Base-by-base conservation (phyloP, 805 yeast species). In the Cyberlindnera subsufficiens region DNA sequence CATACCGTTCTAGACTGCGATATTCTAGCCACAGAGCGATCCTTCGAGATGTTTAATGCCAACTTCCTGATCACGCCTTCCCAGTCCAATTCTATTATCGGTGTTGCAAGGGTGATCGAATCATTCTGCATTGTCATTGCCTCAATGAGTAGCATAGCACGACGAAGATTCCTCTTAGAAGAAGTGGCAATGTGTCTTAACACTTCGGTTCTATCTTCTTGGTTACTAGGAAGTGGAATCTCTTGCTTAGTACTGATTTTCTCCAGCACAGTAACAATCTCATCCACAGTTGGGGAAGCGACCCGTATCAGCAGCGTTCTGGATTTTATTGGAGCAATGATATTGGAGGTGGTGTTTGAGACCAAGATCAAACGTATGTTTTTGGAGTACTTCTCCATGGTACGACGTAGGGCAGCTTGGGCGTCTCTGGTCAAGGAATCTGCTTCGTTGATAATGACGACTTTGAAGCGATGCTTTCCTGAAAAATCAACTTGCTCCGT, bases 341-440 rank as follows among this genome's bases (percentile, higher is more conserved):
- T 90, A 50, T 86, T 86, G 18, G 96, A 86, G 20, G 96, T 86
- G 3, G 96, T 78, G 59, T 88, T 91, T 53, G 96, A 86, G 17
- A 93, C 73, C 67, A 93, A 67, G 30, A 93, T 77, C 49, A 93
- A 68, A 47, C 99, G 76, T 52, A 93, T 79, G 58, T 88, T 90
- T 19, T 83, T 74, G 2, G 97, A 86, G 63, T 88, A 90, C 60
- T 88, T 90, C 60, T 90, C 97, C 96, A 90, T 90, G 1, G 96
- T 90, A 64, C 97, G 76, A 74, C 97, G 80, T 47, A 90, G 68
- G 0, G 97, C 97, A 4, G 96, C 95, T 60, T 90, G 97, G 0
- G 97, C 97, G 61, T 90, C 97, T 63, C 96, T 76, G 17, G 89
- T 82, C 48, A 90, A 69, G 6, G 87, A 77, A 50, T 90, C 96